Evolutionary conservation across 169 alveolate species (phyloP), one percentile per base, ranked within the genome.

Genomic region (Plasmodium inui): DNA sequence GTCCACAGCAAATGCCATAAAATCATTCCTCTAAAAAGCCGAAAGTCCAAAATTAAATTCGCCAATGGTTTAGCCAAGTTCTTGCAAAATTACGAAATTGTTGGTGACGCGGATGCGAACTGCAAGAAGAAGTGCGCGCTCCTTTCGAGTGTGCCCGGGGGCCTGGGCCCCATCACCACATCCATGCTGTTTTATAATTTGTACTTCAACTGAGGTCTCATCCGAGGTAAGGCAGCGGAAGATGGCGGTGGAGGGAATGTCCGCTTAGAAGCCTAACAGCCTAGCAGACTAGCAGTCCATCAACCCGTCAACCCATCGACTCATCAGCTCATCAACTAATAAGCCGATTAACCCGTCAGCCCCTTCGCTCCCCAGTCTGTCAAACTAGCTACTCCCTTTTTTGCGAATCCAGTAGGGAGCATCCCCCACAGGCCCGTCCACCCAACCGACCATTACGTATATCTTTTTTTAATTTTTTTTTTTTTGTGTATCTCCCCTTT

Each of bases 81-180:
- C 37, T 70, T 85, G 26, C 34, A 50, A 37, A 53, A 74, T 28
- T 85, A 85, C 80, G 85, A 74, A 73, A 85, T 85, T 74, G 46
- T 73, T 73, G 93, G 93, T 14, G 93, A 85, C 67, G 93, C 55
- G 1, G 82, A 85, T 85, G 12, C 57, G 44, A 74, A 30, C 28
- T 85, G 93, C 44, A 85, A 34, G 37, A 34, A 73, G 19, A 85
- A 41, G 28, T 74, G 86, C 41, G 12, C 73, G 10, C 30, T 37
- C 37, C 34, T 85, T 73, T 85, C 93, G 19, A 55, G 86, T 53
- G 93, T 85, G 17, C 93, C 93, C 4, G 93, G 93, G 14, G 93
- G 93, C 6, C 39, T 85, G 28, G 93, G 93, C 1, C 93, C 83
- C 32, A 85, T 85, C 50, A 85, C 93, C 28, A 85, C 93, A 0